A percentile compares a stretch with the other conserved stretches of the same genome.
phyloP scores from a whole-genome alignment of 257 asterid genomes.

The Lavandula angustifolia region DNA sequence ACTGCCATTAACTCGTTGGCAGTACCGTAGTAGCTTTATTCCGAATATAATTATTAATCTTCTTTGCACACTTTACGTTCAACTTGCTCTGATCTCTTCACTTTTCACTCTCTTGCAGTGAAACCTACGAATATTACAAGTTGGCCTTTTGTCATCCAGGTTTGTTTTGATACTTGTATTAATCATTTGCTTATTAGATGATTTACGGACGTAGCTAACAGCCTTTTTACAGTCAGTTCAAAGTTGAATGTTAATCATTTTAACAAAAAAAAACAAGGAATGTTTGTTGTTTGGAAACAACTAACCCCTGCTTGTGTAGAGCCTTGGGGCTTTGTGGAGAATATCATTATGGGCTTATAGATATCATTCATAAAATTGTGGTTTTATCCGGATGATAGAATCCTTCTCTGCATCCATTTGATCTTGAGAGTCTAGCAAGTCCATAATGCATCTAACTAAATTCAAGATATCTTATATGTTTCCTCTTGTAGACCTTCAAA shows the following conservation, averaged over 20 bases:
- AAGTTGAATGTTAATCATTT: not conserved
- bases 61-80: constrained; percentile 9
- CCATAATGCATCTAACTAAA: constrained; percentile 12
- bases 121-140: constrained; percentile 81
- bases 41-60: constrained; percentile 4
- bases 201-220: constrained; percentile 3
- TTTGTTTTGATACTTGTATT: constrained; percentile 45
- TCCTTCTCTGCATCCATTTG: constrained; percentile 6
- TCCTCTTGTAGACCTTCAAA: constrained; percentile 17
- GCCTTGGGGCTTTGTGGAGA: not conserved
- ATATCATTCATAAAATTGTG: not conserved
- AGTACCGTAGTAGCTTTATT: constrained; percentile 21
- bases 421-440: constrained; percentile 9
- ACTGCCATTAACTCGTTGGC: constrained; percentile 7
- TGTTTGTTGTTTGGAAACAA: not conserved
- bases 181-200: constrained; percentile 12
- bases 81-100: constrained; percentile 35
- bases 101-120: constrained; percentile 69
- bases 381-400: not conserved
- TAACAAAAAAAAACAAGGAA: too few species aligned
- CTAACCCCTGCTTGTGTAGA: not conserved
- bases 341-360: not conserved
- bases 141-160: constrained; percentile 94
- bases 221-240: not conserved
- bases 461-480: constrained; percentile 3